phyloP scores from a whole-genome alignment of 1,139 yeast species.

The Torulaspora pretoriensis region DNA sequence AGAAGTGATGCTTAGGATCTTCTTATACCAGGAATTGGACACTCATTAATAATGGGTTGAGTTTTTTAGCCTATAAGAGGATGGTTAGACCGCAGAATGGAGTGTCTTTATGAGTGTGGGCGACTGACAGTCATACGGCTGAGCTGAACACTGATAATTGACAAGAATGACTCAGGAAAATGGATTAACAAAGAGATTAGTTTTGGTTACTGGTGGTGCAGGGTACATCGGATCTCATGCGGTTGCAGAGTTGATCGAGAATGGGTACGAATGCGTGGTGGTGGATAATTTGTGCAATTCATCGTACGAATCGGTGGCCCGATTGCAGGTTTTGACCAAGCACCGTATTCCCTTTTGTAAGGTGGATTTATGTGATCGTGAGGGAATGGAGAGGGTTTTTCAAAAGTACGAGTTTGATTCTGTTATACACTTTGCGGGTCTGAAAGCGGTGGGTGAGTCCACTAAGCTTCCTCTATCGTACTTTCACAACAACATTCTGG shows the following conservation, averaged over 20 bases:
- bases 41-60: too few relatives aligned
- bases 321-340: conserved; percentile 55
- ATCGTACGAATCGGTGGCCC: conserved; percentile 60
- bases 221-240: conserved; percentile 87
- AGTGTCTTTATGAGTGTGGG: too few relatives aligned
- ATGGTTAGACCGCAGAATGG: too few relatives aligned
- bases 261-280: conserved; percentile 65
- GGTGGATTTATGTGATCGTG: conserved; percentile 55
- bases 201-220: conserved; percentile 81
- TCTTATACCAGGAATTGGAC: too few relatives aligned
- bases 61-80: too few relatives aligned
- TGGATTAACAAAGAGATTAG: conserved; percentile 38
- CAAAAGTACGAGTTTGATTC: conserved; percentile 49
- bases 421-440: conserved; percentile 78
- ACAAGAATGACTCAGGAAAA: background rate
- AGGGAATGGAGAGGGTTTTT: conserved; percentile 48
- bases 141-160: background rate
- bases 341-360: conserved; percentile 53
- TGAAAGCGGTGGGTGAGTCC: conserved; percentile 82
- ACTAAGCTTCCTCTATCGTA: conserved; percentile 65
- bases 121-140: too few relatives aligned
- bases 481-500: conserved; percentile 65
- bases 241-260: conserved; percentile 58
- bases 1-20: background rate
- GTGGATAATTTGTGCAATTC: conserved; percentile 71